Evolutionary conservation across 2,329 filamentous ascomycete genomes (phyloP).

Genomic region (Reticulascus tulasneorum): DNA sequence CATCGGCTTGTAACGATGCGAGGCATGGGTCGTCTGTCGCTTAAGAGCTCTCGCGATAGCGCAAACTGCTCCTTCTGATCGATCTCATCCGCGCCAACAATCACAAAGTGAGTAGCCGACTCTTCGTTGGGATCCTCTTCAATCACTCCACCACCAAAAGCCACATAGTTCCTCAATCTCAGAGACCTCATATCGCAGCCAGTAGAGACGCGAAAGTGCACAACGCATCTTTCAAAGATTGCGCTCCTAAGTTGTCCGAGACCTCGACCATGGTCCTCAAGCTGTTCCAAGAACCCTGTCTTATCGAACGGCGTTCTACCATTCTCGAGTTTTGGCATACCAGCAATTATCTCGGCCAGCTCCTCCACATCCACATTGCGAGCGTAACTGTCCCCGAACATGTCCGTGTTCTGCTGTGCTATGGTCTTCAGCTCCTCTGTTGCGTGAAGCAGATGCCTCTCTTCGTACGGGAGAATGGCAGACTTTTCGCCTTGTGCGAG

Average conservation of each 20-base stretch:
- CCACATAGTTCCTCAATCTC: slow-evolving; percentile 51
- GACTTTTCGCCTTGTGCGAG: slow-evolving; percentile 54
- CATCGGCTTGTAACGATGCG: slow-evolving; percentile 67
- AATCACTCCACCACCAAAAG: slow-evolving; percentile 66
- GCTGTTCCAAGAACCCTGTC: slow-evolving; percentile 44
- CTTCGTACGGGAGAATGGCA: slow-evolving; percentile 60
- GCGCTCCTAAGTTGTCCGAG: slow-evolving; percentile 46
- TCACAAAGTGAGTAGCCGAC: slow-evolving; percentile 68
- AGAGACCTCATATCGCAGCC: slow-evolving; percentile 24
- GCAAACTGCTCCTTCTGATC: slow-evolving; percentile 32
- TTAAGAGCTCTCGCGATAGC: slow-evolving; percentile 32
- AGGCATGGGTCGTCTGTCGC: slow-evolving; percentile 48
- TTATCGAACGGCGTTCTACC: slow-evolving; percentile 35
- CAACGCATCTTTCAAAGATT: slow-evolving; percentile 46
- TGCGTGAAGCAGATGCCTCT: slow-evolving; percentile 68
- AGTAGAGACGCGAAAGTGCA: slow-evolving; percentile 30
- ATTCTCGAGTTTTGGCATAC: slow-evolving; percentile 47
- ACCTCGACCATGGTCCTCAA: slow-evolving; percentile 53
- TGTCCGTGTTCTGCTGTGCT: slow-evolving; percentile 64
- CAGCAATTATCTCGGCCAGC: slow-evolving; percentile 46
- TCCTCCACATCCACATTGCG: slow-evolving; percentile 64
- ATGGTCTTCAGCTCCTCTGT: slow-evolving; percentile 50
- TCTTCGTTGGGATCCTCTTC: slow-evolving; percentile 45
- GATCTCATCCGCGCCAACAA: slow-evolving; percentile 38
- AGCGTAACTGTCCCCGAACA: slow-evolving; percentile 78